A percentile compares a stretch with the other conserved stretches of the same genome.
These are phyloP conservation scores for Auricularia heimuer DNA, from an alignment of 768 basidiomycete species.

Conservation along the genomic window DNA sequence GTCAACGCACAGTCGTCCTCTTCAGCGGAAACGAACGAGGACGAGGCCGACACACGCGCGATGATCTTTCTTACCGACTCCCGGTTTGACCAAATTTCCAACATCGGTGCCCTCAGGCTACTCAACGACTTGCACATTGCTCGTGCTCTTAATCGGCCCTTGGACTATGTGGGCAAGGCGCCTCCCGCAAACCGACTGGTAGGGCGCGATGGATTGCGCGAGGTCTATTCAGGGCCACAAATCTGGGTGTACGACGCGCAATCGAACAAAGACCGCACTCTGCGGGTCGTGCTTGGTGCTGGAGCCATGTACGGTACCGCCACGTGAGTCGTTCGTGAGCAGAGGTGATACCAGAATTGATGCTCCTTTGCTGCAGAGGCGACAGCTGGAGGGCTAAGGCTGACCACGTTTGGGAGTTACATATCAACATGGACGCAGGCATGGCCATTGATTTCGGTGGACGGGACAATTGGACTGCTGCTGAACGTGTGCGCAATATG, in stretches of 20 bases:
- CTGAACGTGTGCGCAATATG: not conserved
- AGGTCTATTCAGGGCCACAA: not conserved
- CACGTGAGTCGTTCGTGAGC: not conserved
- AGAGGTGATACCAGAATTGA: too few species aligned
- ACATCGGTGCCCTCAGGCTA: not conserved
- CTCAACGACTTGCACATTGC: not conserved
- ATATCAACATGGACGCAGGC: constrained; percentile 3
- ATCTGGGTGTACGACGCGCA: not conserved
- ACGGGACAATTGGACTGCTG: not conserved
- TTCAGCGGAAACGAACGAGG: not conserved
- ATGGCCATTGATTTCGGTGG: not conserved
- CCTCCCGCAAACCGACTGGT: not conserved
- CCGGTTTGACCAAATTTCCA: not conserved
- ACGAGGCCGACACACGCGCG: not conserved
- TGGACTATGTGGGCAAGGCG: not conserved
- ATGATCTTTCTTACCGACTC: not conserved
- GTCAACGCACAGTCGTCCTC: not conserved
- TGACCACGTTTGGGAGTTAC: not conserved
- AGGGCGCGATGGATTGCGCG: not conserved
- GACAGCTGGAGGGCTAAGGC: not conserved
- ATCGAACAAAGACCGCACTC: not conserved
- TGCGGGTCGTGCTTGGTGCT: not conserved
- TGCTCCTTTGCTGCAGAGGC: not conserved
- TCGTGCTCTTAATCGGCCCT: not conserved
- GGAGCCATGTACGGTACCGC: not conserved